Conservation (phyloP, 2,329 filamentous ascomycete genomes). For the Aureobasidium sp. region DNA sequence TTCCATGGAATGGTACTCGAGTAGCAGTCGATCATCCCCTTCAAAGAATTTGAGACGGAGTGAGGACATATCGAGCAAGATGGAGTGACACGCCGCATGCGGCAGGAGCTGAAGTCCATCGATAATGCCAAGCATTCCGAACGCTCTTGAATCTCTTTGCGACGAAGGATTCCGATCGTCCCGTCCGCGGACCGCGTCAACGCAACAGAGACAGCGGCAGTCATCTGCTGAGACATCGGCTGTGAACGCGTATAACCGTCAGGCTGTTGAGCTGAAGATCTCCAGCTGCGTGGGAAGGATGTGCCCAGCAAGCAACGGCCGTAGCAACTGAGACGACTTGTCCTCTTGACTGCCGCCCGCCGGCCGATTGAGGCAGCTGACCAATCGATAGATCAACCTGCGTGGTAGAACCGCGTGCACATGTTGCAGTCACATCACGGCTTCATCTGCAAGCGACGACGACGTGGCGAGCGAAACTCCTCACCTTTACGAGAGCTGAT, state of each 20-base stretch:
- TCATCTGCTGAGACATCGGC: neutral
- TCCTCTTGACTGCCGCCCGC: neutral
- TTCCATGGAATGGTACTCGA: neutral
- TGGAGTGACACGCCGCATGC: neutral
- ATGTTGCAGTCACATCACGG: neutral
- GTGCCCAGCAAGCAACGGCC: neutral
- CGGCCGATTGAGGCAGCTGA: neutral
- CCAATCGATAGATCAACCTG: neutral
- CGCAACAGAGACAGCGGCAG: neutral
- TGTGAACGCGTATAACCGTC: neutral
- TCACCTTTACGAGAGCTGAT: neutral
- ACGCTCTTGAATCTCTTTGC: neutral
- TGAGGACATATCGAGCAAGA: neutral
- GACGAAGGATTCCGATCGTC: neutral
- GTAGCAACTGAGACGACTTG: neutral
- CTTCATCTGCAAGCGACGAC: neutral
- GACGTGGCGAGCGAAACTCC: neutral
- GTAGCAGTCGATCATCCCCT: neutral
- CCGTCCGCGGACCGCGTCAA: neutral
- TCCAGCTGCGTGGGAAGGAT: neutral
- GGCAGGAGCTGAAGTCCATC: neutral
- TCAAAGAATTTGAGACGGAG: neutral
- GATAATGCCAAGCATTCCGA: neutral
- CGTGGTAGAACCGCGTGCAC: neutral
- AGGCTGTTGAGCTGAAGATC: neutral